Evolutionary conservation across 2,329 filamentous ascomycete genomes (phyloP), one percentile per base, ranked within the genome.

Genomic region (Xylaria sp.): DNA sequence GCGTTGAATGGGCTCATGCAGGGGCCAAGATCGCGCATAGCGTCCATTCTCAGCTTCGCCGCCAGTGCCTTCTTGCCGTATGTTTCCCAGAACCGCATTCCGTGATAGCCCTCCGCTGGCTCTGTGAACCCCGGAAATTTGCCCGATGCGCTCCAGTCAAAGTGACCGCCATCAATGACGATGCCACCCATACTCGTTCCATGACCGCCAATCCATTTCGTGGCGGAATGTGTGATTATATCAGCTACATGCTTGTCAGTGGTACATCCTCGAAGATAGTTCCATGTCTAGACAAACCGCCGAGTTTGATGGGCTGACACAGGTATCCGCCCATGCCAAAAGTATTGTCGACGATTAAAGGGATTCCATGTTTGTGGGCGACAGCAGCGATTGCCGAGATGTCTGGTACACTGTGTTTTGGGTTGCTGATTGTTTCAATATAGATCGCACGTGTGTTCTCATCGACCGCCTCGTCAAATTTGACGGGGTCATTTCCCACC

Each of bases 161-260:
- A 92, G 74, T 90, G 91, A 57, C 90, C 90, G 65, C 87, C 86
- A 79, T 92, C 90, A 60, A 92, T 83, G 13, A 92, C 84, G 29
- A 92, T 84, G 63, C 90, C 90, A 44, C 85, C 90, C 75, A 92
- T 89, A 16, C 90, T 92, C 23, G 90, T 91, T 44, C 91, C 91
- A 76, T 92, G 90, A 29, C 90, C 90, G 57, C 91, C 90, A 67
- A 92, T 92, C 91, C 90, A 92, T 78, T 92, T 92, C 2, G 90
- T 92, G 16, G 88, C 89, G 35, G 87, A 90, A 81, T 92, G 90
- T 13, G 91, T 88, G 57, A 92, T 86, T 65, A 92, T 92, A 72
- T 93, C 90, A 60, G 88, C 91, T 70, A 42, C 44, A 27, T 60
- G 55, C 60, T 60, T 60, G 62, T 73, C 63, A 72, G 63, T 60